phyloP scores from a whole-genome alignment of 1,139 yeast genomes.

The Zhuliangozyma blackwelliae region DNA sequence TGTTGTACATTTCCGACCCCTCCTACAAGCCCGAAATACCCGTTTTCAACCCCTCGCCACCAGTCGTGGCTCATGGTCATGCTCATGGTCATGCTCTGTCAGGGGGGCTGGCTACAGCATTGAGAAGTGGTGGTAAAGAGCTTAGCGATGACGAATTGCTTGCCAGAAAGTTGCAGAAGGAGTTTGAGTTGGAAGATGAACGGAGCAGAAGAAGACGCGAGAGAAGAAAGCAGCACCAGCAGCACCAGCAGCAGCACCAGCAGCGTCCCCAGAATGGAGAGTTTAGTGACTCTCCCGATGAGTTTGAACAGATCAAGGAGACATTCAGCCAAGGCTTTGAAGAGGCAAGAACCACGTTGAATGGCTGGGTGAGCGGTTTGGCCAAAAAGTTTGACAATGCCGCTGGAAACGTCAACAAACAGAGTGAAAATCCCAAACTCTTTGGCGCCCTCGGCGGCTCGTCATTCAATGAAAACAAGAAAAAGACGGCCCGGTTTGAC shows the following conservation, averaged over 20 bases:
- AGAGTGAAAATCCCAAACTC: slow-evolving; percentile 26
- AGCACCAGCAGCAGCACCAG: slow-evolving; percentile 10
- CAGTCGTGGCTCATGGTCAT: background rate
- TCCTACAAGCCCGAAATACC: slow-evolving; percentile 61
- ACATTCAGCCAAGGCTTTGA: slow-evolving; percentile 73
- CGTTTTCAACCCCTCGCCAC: slow-evolving; percentile 13
- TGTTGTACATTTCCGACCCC: slow-evolving; percentile 79
- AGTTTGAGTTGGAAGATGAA: slow-evolving; percentile 51
- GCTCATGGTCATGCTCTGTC: slow-evolving; percentile 7
- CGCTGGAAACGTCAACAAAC: slow-evolving; percentile 4
- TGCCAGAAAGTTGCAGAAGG: slow-evolving; percentile 76
- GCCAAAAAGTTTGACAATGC: slow-evolving; percentile 49
- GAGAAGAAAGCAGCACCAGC: slow-evolving; percentile 14
- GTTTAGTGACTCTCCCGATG: slow-evolving; percentile 58
- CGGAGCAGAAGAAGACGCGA: slow-evolving; percentile 20
- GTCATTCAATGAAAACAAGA: slow-evolving; percentile 29
- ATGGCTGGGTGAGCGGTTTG: slow-evolving; percentile 77
- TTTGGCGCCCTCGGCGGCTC: slow-evolving; percentile 50
- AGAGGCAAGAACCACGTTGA: slow-evolving; percentile 76
- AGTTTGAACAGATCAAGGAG: slow-evolving; percentile 65
- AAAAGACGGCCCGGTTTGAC: slow-evolving; percentile 38
- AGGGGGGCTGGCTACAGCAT: slow-evolving; percentile 8
- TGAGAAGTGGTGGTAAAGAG: slow-evolving; percentile 2
- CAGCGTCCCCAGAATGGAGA: slow-evolving; percentile 25
- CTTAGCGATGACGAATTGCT: slow-evolving; percentile 68